Base-by-base conservation (phyloP, 495 filamentous ascomycete genomes). In the Annulohypoxylon nitens region DNA sequence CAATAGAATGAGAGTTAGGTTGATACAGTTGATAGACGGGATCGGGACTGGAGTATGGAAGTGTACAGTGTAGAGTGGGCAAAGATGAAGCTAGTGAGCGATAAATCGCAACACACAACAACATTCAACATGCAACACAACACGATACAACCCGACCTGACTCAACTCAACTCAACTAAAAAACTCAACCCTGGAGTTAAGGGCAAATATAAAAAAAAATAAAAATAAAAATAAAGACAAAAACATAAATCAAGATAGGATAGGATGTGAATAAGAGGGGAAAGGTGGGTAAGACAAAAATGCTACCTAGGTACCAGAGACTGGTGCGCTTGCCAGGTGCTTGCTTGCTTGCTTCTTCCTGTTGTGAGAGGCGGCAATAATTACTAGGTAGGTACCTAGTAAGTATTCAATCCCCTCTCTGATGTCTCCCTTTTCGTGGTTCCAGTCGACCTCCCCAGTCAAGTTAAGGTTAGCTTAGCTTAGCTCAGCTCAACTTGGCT, bases 391-490 rank as follows among this genome's bases (percentile, higher is more conserved):
- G 30, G 30, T 30, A 30, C 30, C 30, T 30, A 30, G 30, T 30
- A 30, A 6, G 30, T 30, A 30, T 30, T 30, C 30, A 30, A 73
- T 60, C 53, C 68, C 61, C 30, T 63, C 67, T 62, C 67, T 23
- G 20, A 23, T 23, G 20, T 23, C 20, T 69, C 37, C 51, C 41
- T 34, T 47, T 64, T 69, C 33, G 68, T 71, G 55, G 68, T 71
- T 66, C 71, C 66, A 74, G 65, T 73, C 37, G 59, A 45, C 54
- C 45, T 45, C 64, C 60, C 60, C 67, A 63, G 30, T 30, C 30
- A 30, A 30, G 30, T 63, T 59, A 11, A 61, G 39, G 60, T 54
- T 65, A 69, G 34, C 14, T 58, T 67, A 30, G 30, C 30, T 30
- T 30, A 30, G 30, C 30, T 30, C 30, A 30, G 30, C 30, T 30